Percentiles rank a stretch among this genome's conserved stretches.
phyloP scores from a whole-genome alignment of 805 yeast species.

The Candida vaughaniae region DNA sequence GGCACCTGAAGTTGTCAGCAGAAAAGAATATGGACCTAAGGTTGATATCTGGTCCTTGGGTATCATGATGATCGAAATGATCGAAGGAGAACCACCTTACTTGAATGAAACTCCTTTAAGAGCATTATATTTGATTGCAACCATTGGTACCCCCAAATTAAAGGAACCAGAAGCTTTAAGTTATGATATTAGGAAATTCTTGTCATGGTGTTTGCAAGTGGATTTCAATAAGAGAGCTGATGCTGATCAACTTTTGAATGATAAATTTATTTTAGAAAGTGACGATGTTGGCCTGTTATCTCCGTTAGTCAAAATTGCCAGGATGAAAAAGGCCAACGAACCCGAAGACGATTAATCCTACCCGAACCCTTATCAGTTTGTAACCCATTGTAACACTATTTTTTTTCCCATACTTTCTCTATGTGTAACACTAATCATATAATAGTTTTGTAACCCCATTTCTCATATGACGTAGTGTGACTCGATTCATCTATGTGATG shows the following conservation, averaged over 20 bases:
- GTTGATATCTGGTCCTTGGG: constrained; percentile 98
- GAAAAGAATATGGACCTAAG: constrained; percentile 94
- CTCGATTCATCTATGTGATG: too few relatives aligned
- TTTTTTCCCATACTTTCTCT: neutral
- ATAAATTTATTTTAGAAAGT: constrained; percentile 62
- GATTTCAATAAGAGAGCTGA: constrained; percentile 78
- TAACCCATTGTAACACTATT: too few relatives aligned
- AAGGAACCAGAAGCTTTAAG: constrained; percentile 84
- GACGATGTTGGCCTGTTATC: constrained; percentile 62
- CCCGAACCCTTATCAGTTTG: too few relatives aligned
- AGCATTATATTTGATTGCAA: constrained; percentile 90
- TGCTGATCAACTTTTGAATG: constrained; percentile 68
- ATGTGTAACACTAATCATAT: constrained; percentile 4
- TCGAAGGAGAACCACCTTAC: constrained; percentile 98
- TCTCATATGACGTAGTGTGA: too few relatives aligned
- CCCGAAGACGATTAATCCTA: constrained; percentile 8
- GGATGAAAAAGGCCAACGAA: constrained; percentile 56
- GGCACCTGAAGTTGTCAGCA: constrained; percentile 98
- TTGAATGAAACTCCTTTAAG: constrained; percentile 93
- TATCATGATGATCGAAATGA: constrained; percentile 97
- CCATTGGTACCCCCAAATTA: constrained; percentile 93
- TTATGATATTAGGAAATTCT: constrained; percentile 61
- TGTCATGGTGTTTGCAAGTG: constrained; percentile 78
- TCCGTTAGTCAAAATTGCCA: constrained; percentile 72
- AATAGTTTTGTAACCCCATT: too few relatives aligned